These are phyloP conservation scores for Naumovozyma castellii DNA, from an alignment of 805 yeast species.

Conservation along the genomic window DNA sequence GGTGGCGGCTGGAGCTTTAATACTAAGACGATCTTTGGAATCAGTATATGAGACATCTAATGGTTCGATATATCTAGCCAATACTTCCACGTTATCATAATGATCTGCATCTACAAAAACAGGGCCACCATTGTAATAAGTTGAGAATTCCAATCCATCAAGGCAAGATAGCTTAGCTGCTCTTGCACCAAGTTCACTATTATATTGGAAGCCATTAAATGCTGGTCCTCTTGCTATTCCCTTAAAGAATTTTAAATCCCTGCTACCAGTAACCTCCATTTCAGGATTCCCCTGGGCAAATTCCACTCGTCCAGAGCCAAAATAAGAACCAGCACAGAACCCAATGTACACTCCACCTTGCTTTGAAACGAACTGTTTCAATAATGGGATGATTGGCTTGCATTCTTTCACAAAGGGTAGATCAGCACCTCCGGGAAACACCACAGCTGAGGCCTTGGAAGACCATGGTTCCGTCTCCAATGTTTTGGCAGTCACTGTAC, in stretches of 20 bases:
- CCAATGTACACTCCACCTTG: conserved; percentile 81
- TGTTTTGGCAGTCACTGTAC: conserved; percentile 52
- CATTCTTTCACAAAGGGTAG: conserved; percentile 69
- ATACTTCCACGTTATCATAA: conserved; percentile 51
- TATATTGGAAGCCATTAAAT: conserved; percentile 69
- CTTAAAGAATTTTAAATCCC: conserved; percentile 76
- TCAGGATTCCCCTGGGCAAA: conserved; percentile 65
- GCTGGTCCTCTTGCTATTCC: conserved; percentile 81
- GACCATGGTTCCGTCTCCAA: conserved; percentile 83
- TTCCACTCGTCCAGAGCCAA: conserved; percentile 63
- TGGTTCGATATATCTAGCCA: conserved; percentile 57
- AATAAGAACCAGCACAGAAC: conserved; percentile 94
- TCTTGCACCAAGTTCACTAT: conserved; percentile 64
- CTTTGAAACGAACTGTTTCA: conserved; percentile 54
- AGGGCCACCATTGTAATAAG: conserved; percentile 85
- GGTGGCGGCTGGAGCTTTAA: conserved; percentile 51
- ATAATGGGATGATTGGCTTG: conserved; percentile 56
- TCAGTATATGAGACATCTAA: conserved; percentile 40
- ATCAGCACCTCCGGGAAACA: conserved; percentile 96
- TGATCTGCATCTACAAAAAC: conserved; percentile 68
- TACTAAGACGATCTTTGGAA: conserved; percentile 17
- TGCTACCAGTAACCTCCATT: conserved; percentile 75
- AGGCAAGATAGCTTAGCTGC: conserved; percentile 42
- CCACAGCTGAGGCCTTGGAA: conserved; percentile 64
- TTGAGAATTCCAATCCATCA: conserved; percentile 22